A percentile compares a stretch with the other conserved stretches of the same genome.
Evolutionary conservation across 257 asterid genomes (phyloP).

Genomic region (Capsicum pubescens): DNA sequence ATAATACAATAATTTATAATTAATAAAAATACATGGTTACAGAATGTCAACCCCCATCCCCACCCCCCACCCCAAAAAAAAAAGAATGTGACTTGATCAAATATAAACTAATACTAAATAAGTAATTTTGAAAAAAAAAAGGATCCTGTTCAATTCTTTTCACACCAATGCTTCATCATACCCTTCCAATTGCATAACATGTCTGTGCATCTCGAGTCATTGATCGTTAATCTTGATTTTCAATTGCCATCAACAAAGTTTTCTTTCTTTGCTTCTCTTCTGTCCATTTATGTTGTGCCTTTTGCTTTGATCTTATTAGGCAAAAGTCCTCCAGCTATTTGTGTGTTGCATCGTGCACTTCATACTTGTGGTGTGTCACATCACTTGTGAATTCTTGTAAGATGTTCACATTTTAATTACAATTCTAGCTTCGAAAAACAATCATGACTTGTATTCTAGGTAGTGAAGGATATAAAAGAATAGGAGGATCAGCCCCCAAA

Average conservation of each 20-base stretch:
- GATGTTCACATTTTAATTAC: slow-evolving; percentile 86
- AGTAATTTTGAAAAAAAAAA: background rate
- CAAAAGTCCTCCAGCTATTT: slow-evolving; percentile 60
- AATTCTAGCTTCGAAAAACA: slow-evolving; percentile 80
- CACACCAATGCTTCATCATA: slow-evolving; percentile 88
- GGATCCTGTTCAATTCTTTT: slow-evolving; percentile 66
- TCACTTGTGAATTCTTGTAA: slow-evolving; percentile 85
- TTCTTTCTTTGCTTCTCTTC: slow-evolving; percentile 68
- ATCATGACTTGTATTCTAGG: slow-evolving; percentile 85
- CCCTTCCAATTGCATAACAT: slow-evolving; percentile 66
- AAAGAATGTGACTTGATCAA: no score
- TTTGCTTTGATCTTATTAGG: slow-evolving; percentile 64
- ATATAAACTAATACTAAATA: no score
- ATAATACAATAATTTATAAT: no score
- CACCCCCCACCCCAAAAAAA: no score
- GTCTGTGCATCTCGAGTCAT: slow-evolving; percentile 69
- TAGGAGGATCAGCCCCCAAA: slow-evolving; percentile 78
- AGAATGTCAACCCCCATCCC: no score
- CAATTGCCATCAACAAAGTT: slow-evolving; percentile 68
- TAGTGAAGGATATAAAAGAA: slow-evolving; percentile 78
- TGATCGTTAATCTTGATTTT: slow-evolving; percentile 50
- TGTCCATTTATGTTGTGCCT: slow-evolving; percentile 86
- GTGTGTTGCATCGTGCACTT: slow-evolving; percentile 76
- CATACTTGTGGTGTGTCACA: slow-evolving; percentile 79
- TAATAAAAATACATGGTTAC: no score